Base-by-base conservation (phyloP, 495 filamentous ascomycete genomes). In the Lasiosphaeriaceae sp. region DNA sequence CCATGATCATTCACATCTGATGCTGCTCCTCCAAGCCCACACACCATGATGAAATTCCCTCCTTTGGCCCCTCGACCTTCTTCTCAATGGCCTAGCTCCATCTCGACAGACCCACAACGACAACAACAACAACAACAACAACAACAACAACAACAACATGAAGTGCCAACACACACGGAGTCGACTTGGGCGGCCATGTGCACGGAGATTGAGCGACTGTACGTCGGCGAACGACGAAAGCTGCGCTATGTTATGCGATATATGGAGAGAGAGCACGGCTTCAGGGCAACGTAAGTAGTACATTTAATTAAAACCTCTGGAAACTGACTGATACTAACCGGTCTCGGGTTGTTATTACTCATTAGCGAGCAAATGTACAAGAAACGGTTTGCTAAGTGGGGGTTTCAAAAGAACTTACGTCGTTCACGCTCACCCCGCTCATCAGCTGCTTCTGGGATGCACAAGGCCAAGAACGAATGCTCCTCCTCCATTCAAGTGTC, bases 301-400 rank as follows among this genome's bases (percentile, higher is more conserved):
- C n/a, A n/a, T n/a, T n/a, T n/a, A n/a, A n/a, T n/a, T n/a, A n/a
- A n/a, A n/a, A n/a, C n/a, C n/a, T n/a, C n/a, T n/a, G n/a, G n/a
- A n/a, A n/a, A n/a, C n/a, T n/a, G n/a, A n/a, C n/a, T n/a, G n/a
- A n/a, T n/a, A n/a, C n/a, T n/a, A n/a, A n/a, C n/a, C n/a, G n/a
- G 11, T 20, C 19, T 4, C 46, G 19, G 11, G 46, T 14, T 3
- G 19, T 44, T 22, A n/a, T 22, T 3, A 47, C 20, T 24, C 22
- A n/a, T 12, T 31, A 50, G 47, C 12, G n/a, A 29, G 24, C 47
- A 50, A 17, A 50, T 50, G 47, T 50, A 50, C 47, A 50, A 50
- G 47, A 50, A 50, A 19, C 47, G 47, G 16, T 50, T 50, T 31
- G 21, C 24, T 22, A 50, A 50, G 24, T 50, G 47, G 47, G 47